phyloP scores from a whole-genome alignment of 345 rosid genomes.

The Excoecaria agallocha region DNA sequence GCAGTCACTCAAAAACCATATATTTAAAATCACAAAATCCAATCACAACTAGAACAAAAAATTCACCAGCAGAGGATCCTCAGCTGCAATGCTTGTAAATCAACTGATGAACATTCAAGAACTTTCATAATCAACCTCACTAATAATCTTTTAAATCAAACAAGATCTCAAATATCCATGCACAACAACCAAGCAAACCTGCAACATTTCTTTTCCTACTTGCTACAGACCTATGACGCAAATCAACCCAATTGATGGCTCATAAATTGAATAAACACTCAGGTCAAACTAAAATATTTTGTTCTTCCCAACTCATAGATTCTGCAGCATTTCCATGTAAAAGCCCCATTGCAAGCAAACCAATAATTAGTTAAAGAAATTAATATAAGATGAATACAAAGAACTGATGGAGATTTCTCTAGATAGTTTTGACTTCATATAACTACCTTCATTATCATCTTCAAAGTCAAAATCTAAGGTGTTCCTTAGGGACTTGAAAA shows the following conservation, averaged over 20 bases:
- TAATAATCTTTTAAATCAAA: not conserved
- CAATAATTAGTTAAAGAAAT: not conserved
- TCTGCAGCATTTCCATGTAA: not conserved
- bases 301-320: not conserved
- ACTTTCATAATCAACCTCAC: not conserved
- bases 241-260: not conserved
- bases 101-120: not conserved
- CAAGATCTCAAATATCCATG: not conserved
- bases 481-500: conserved; percentile 81
- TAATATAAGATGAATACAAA: not conserved
- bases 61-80: not conserved
- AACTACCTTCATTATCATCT: conserved; percentile 82
- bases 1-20: not conserved
- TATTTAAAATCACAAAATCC: not conserved
- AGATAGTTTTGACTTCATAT: conserved; percentile 5
- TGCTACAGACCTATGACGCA: not conserved
- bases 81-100: not conserved
- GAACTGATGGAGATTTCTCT: not conserved
- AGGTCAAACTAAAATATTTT: not conserved
- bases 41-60: not conserved
- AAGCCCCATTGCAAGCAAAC: not conserved
- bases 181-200: not conserved
- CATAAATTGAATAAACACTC: not conserved
- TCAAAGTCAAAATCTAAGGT: conserved; percentile 95
- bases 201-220: not conserved